Percentiles rank a stretch among this genome's conserved stretches.
These are phyloP conservation scores for Trichoderma harzianum DNA, from an alignment of 2,329 filamentous ascomycete genomes.

Conservation along the genomic window DNA sequence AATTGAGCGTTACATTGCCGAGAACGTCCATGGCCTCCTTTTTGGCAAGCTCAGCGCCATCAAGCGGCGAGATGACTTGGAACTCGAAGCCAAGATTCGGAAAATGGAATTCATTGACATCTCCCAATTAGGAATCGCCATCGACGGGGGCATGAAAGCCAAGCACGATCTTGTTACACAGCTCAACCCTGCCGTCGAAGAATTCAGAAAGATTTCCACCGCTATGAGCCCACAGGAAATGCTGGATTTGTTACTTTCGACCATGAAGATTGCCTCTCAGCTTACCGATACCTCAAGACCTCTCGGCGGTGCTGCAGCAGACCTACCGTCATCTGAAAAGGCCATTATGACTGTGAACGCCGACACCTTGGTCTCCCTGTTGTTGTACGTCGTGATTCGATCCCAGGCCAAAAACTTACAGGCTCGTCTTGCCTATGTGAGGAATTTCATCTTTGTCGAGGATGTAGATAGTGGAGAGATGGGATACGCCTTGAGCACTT, in stretches of 20 bases:
- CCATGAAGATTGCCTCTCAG: conserved; percentile 78
- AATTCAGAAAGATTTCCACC: conserved; percentile 80
- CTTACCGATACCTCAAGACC: conserved; percentile 51
- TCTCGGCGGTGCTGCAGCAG: conserved; percentile 32
- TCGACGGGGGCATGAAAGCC: conserved; percentile 71
- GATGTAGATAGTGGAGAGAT: conserved; percentile 96
- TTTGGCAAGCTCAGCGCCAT: conserved; percentile 79
- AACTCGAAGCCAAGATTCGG: conserved; percentile 83
- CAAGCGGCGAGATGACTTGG: conserved; percentile 76
- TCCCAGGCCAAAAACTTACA: conserved; percentile 85
- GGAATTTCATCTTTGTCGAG: conserved; percentile 95
- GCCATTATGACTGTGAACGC: conserved; percentile 66
- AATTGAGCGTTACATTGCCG: conserved; percentile 90
- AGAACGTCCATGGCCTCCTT: conserved; percentile 86
- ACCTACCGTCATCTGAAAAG: conserved; percentile 44
- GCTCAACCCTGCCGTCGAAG: conserved; percentile 74
- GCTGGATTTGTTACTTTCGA: conserved; percentile 75
- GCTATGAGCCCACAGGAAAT: conserved; percentile 84
- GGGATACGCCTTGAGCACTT: conserved; percentile 92
- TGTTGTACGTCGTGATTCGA: conserved; percentile 88
- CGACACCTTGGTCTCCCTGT: conserved; percentile 85
- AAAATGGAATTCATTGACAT: conserved; percentile 95
- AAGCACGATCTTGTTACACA: conserved; percentile 79
- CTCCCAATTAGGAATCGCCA: conserved; percentile 85
- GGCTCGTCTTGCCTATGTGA: conserved; percentile 88